Base-by-base conservation (phyloP, 1,284 basidiomycete genomes). In the Cutaneotrichosporon cutaneum region DNA sequence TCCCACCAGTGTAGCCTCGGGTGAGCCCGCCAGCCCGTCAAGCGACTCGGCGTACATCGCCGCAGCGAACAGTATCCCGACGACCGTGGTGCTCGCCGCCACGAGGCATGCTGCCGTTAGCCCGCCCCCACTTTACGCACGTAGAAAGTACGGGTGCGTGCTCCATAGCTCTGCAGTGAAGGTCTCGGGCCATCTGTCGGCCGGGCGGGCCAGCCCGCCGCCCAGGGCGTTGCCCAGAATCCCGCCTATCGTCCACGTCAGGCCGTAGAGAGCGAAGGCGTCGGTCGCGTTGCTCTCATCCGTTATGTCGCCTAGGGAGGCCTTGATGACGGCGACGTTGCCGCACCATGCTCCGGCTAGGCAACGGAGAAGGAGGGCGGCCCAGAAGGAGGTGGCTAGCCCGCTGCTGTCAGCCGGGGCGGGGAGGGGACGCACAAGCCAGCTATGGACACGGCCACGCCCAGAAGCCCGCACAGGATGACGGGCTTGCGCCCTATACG, bases 91-190 rank as follows among this genome's bases (percentile, higher is more conserved):
- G 8, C 61, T 62, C 1, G 79, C 75, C 0, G 77, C 73, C 8
- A 81, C 74, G 24, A 80, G 61, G 60, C 82, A 83, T 4, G 82
- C 71, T 75, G 51, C 45, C 26, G 32, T 54, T 2, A 54, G 52
- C n/a, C 33, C 22, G 42, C 53, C 13, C 18, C 26, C n/a, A 1
- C 16, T 0, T 21, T n/a, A 68, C 73, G 56, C 44, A 73, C 72
- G 82, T 0, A 83, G 70, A 39, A 82, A 68, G 61, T 81, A 83
- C 0, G 82, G 82, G 61, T 81, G 77, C 47, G 68, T 57, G 57
- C 68, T 59, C 50, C 83, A 72, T 2, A 81, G 64, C 18, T 68
- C 70, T 0, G 59, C 57, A 7, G 77, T 78, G 62, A 83, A 83
- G 10, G 79, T 26, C 4, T 63, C 64, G 0, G 81, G 81, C 51